These are phyloP conservation scores for Bryoerythrophyllum caledonicum DNA, from an alignment of 225 moss, liverwort and hornwort genomes.

Conservation along the genomic window DNA sequence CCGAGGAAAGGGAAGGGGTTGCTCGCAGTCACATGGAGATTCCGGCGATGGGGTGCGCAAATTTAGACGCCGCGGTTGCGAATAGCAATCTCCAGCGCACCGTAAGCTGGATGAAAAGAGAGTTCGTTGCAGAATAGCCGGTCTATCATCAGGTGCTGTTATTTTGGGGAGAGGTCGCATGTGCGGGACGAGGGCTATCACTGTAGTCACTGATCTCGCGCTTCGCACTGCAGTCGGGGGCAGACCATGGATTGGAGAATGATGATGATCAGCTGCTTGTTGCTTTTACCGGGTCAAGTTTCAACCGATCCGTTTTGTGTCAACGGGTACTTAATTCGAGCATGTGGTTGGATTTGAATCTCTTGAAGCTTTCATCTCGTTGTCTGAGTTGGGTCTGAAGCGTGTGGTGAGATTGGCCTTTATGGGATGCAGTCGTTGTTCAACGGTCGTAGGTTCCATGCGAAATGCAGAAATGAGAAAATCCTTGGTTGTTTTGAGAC, in stretches of 20 bases:
- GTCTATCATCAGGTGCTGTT: background rate
- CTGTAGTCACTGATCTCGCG: background rate
- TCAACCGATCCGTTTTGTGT: background rate
- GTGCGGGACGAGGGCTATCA: no score
- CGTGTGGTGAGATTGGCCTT: background rate
- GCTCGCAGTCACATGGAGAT: slow-evolving; percentile 3
- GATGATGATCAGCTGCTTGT: background rate
- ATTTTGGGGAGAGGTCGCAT: background rate
- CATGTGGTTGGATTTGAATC: background rate
- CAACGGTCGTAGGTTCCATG: background rate
- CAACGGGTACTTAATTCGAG: slow-evolving; percentile 1
- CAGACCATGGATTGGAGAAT: background rate
- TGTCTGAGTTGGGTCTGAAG: background rate
- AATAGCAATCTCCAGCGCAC: slow-evolving; percentile 7
- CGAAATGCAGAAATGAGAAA: no score
- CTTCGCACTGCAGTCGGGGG: background rate
- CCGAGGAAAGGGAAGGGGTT: no score
- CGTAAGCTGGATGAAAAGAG: background rate
- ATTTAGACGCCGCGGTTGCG: background rate
- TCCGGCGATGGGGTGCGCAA: slow-evolving; percentile 1
- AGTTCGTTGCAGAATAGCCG: background rate
- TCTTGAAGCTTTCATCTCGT: background rate
- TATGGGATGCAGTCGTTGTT: background rate
- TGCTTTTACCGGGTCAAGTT: background rate
- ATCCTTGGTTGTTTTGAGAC: no score